These are phyloP conservation scores for Populus nigra DNA, from an alignment of 345 rosid species.

Conservation along the genomic window DNA sequence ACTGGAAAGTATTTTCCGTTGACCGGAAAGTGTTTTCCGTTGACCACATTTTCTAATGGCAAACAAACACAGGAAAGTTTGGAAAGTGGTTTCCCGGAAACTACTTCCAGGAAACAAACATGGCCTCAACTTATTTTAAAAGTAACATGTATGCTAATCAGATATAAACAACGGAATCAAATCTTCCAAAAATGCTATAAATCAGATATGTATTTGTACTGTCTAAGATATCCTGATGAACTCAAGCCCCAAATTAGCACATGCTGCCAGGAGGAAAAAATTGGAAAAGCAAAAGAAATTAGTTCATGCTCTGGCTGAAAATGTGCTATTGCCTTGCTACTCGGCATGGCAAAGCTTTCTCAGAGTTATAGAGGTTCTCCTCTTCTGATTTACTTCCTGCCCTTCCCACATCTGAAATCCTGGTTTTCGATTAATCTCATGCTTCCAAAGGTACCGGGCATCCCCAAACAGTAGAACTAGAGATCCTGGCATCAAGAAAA, in stretches of 20 bases:
- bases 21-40: too few species aligned
- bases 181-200: not conserved
- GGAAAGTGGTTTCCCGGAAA: too few species aligned
- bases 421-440: constrained; percentile 81
- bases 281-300: not conserved
- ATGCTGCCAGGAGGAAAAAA: not conserved
- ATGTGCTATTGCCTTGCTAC: constrained; percentile 13
- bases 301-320: not conserved
- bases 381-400: constrained; percentile 56
- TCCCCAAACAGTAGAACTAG: constrained; percentile 76
- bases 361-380: constrained; percentile 72
- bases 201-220: not conserved
- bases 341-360: constrained; percentile 55
- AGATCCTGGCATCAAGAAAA: constrained; percentile 69
- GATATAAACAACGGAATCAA: not conserved
- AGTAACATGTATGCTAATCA: not conserved
- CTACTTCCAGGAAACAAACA: too few species aligned
- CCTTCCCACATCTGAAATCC: constrained; percentile 84
- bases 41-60: too few species aligned
- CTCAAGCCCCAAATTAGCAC: not conserved
- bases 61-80: too few species aligned
- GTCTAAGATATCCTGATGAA: not conserved
- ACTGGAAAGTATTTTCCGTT: too few species aligned
- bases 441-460: constrained; percentile 87
- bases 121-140: too few species aligned